A percentile compares a stretch with the other conserved stretches of the same genome.
phyloP scores from a whole-genome alignment of 345 rosid genomes.

The Euphorbia lathyris region DNA sequence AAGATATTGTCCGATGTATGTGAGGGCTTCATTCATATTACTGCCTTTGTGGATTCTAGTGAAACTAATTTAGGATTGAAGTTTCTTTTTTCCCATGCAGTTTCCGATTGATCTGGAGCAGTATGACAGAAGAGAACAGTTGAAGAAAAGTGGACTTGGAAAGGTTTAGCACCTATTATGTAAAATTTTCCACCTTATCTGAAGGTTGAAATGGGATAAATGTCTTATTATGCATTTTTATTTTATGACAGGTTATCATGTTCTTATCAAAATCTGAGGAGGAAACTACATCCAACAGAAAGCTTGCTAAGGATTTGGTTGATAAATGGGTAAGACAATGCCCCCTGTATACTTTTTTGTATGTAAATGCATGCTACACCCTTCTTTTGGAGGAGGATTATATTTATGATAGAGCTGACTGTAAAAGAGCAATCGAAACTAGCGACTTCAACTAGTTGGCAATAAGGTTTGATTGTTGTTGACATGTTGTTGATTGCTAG shows the following conservation, averaged over 20 bases:
- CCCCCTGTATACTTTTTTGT: neutral
- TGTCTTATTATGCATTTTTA: neutral
- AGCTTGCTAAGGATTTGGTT: slow-evolving; percentile 95
- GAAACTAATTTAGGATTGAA: slow-evolving; percentile 15
- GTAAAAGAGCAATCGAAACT: neutral
- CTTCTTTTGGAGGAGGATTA: neutral
- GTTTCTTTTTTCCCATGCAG: slow-evolving; percentile 41
- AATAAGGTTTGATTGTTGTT: neutral
- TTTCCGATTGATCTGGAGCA: slow-evolving; percentile 92
- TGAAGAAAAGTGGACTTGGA: slow-evolving; percentile 97
- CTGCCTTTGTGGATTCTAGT: slow-evolving; percentile 14
- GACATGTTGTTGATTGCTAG: neutral
- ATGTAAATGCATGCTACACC: neutral
- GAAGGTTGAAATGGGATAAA: neutral
- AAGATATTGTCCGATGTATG: slow-evolving; percentile 74
- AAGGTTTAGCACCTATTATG: slow-evolving; percentile 48
- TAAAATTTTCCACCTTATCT: neutral
- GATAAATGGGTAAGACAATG: slow-evolving; percentile 82
- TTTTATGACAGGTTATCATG: slow-evolving; percentile 79
- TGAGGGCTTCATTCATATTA: slow-evolving; percentile 1
- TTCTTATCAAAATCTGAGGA: slow-evolving; percentile 95
- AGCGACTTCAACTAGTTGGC: neutral
- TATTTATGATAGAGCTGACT: too few relatives aligned
- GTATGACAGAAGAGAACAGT: slow-evolving; percentile 85
- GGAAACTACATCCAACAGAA: slow-evolving; percentile 88